Percentiles rank a stretch among this genome's conserved stretches.
Conservation (phyloP, 2,329 filamentous ascomycete genomes). For the Spiromastix sp. region DNA sequence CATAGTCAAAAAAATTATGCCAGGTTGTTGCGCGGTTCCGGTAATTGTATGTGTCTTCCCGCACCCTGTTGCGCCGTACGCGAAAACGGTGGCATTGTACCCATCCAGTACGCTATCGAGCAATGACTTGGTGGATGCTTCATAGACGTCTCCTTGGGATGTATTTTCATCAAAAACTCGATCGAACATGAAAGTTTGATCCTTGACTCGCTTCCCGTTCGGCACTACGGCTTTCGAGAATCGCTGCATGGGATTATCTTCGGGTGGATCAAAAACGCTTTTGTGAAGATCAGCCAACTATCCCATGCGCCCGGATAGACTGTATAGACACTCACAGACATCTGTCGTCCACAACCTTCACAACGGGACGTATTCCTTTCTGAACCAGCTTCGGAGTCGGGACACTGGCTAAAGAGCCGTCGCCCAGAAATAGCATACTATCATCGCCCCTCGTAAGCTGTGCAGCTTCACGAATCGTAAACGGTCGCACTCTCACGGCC, state of each 20-base stretch:
- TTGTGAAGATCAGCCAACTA: slow-evolving; percentile 10
- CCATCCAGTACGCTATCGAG: slow-evolving; percentile 92
- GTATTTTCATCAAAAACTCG: slow-evolving; percentile 94
- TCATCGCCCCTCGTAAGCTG: slow-evolving; percentile 72
- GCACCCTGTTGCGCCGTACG: slow-evolving; percentile 94
- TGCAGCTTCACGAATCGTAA: slow-evolving; percentile 83
- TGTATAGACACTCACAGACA: slow-evolving; percentile 61
- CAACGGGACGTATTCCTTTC: slow-evolving; percentile 79
- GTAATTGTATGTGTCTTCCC: slow-evolving; percentile 98
- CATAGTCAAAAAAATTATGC: slow-evolving; percentile 98
- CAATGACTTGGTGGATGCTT: slow-evolving; percentile 78
- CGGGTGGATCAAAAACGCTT: slow-evolving; percentile 93
- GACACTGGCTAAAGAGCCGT: slow-evolving; percentile 82
- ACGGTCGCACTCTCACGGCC: slow-evolving; percentile 52
- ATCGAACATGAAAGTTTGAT: slow-evolving; percentile 96
- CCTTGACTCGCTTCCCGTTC: slow-evolving; percentile 84
- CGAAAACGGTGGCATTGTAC: slow-evolving; percentile 98
- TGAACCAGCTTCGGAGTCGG: slow-evolving; percentile 76
- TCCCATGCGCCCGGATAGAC: not conserved
- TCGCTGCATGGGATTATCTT: slow-evolving; percentile 83
- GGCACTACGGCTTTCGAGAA: slow-evolving; percentile 75
- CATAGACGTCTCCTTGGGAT: slow-evolving; percentile 86
- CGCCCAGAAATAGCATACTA: slow-evolving; percentile 83
- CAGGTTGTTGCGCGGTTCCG: slow-evolving; percentile 81
- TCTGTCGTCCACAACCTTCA: slow-evolving; percentile 93